These are phyloP conservation scores for Fusarium verrucosum DNA, from an alignment of 2,329 filamentous ascomycete species.

Conservation along the genomic window DNA sequence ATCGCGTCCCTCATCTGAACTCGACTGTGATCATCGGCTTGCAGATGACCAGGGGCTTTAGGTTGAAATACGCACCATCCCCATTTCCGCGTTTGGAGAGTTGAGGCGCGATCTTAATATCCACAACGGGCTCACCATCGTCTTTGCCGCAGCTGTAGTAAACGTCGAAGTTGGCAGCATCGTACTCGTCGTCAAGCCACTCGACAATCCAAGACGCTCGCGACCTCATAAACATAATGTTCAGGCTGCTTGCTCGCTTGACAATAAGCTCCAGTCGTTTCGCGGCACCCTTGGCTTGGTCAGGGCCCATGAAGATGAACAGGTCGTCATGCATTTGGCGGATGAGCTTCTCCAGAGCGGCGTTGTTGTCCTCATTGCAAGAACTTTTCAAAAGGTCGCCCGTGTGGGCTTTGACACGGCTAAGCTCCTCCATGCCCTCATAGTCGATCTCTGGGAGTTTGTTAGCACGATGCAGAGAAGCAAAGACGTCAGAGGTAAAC, in stretches of 20 bases:
- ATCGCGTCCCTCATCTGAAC: neutral
- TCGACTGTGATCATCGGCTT: slow-evolving; percentile 7
- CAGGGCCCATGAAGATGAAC: slow-evolving; percentile 15
- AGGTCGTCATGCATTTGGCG: neutral
- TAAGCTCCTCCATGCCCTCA: slow-evolving; percentile 11
- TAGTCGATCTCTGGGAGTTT: neutral
- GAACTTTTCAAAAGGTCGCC: neutral
- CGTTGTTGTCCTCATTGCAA: neutral
- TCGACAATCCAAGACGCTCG: slow-evolving; percentile 19
- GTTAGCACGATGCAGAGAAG: neutral
- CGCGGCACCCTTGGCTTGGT: neutral
- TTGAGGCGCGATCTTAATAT: slow-evolving; percentile 20
- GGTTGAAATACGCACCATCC: slow-evolving; percentile 16
- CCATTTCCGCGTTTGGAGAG: slow-evolving; percentile 27
- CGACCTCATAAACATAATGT: slow-evolving; percentile 15
- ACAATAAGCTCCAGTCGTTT: neutral
- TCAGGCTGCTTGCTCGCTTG: neutral
- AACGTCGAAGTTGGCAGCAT: slow-evolving; percentile 4
- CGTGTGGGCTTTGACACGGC: slow-evolving; percentile 12
- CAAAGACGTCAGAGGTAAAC: neutral
- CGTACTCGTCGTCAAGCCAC: neutral
- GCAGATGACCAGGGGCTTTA: slow-evolving; percentile 1
- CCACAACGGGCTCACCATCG: neutral
- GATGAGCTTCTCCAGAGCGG: neutral
- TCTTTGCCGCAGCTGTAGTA: neutral